These are phyloP conservation scores for Wickerhamomyces queroliae DNA, from an alignment of 805 yeast genomes.

Conservation along the genomic window DNA sequence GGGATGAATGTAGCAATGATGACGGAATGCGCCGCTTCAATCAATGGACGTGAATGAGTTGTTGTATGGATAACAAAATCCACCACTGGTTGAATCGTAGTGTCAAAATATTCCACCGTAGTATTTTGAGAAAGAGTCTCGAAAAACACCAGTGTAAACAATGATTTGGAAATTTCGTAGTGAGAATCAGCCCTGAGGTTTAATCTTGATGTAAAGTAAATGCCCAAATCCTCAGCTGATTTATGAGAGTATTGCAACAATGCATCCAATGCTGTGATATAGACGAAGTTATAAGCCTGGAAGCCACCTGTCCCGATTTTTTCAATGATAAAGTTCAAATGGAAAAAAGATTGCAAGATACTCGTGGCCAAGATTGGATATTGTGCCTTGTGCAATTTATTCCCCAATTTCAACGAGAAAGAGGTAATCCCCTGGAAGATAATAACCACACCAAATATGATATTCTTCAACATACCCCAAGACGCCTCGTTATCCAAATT, in stretches of 20 bases:
- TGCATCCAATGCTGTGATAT: constrained; percentile 41
- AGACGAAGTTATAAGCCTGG: constrained; percentile 56
- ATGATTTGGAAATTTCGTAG: constrained; percentile 22
- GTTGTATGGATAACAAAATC: constrained; percentile 12
- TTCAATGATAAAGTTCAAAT: constrained; percentile 41
- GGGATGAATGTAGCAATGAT: constrained; percentile 29
- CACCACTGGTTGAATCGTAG: constrained; percentile 25
- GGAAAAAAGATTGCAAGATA: constrained; percentile 35
- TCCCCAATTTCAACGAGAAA: constrained; percentile 26
- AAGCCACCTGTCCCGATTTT: constrained; percentile 61
- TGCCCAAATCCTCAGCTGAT: constrained; percentile 23
- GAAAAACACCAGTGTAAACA: constrained; percentile 25
- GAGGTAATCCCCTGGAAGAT: constrained; percentile 45
- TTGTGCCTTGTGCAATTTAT: constrained; percentile 10
- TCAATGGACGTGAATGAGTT: constrained; percentile 23
- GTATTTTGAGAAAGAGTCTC: constrained; percentile 25
- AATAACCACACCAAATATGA: constrained; percentile 42
- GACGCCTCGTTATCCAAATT: constrained; percentile 10
- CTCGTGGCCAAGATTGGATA: constrained; percentile 21
- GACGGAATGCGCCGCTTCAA: constrained; percentile 66
- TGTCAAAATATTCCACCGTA: constrained; percentile 30
- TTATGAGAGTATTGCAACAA: constrained; percentile 24
- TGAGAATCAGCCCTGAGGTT: constrained; percentile 15
- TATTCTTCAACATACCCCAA: constrained; percentile 34
- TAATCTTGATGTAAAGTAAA: constrained; percentile 23